Percentiles rank a stretch among this genome's conserved stretches.
phyloP scores from a whole-genome alignment of 2,329 filamentous ascomycete species.

The Drechslerella dactyloides region DNA sequence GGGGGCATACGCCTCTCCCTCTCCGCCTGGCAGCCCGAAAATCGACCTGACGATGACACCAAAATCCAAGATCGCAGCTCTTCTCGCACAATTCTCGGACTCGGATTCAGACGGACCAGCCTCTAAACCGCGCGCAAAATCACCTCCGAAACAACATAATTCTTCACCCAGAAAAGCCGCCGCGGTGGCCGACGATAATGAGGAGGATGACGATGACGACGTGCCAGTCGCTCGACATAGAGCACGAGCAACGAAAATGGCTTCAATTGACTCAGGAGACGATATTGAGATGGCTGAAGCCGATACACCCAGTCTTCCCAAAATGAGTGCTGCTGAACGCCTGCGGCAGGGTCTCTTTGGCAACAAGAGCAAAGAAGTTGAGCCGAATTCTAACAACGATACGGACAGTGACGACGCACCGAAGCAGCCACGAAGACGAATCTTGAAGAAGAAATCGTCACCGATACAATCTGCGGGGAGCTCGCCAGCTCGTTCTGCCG shows the following conservation, averaged over 20 bases:
- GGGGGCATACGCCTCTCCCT: constrained; percentile 34
- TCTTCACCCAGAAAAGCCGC: constrained; percentile 11
- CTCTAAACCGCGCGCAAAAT: constrained; percentile 4
- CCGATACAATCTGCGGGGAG: constrained; percentile 28
- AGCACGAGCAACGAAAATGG: constrained; percentile 17
- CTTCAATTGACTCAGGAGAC: constrained; percentile 14
- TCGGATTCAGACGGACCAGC: constrained; percentile 29
- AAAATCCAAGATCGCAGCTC: constrained; percentile 20
- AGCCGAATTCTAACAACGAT: constrained; percentile 21
- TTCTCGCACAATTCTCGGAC: constrained; percentile 33
- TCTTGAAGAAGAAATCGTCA: constrained; percentile 55
- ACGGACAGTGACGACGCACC: constrained; percentile 58
- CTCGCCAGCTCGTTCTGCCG: constrained; percentile 54
- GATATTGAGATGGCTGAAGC: constrained; percentile 20
- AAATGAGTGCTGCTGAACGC: constrained; percentile 32
- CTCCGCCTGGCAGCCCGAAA: constrained; percentile 33
- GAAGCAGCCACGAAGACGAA: constrained; percentile 59
- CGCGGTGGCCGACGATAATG: constrained; percentile 8
- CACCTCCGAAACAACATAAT: constrained; percentile 10
- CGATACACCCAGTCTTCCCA: constrained; percentile 4
- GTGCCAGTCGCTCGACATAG: constrained; percentile 23
- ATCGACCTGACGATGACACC: constrained; percentile 41
- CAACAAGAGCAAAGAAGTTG: constrained; percentile 1
- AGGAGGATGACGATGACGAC: constrained; percentile 48
- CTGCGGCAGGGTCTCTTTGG: constrained; percentile 22